Conservation (phyloP, 805 yeast species). For the Zygosaccharomyces rouxii region DNA sequence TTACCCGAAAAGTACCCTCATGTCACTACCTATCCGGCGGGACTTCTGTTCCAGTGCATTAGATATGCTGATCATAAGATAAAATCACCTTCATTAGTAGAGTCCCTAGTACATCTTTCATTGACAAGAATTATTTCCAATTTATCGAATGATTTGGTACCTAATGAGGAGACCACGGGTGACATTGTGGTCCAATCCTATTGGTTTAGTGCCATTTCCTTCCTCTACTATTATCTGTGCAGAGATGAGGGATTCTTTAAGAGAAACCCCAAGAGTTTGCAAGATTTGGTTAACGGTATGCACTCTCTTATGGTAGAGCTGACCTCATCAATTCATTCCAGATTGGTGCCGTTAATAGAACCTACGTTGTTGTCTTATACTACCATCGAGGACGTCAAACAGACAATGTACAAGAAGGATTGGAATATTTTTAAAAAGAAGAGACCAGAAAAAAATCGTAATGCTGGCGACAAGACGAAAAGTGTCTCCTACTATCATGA, state of each 20-base stretch:
- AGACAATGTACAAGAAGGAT: constrained; percentile 69
- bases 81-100: constrained; percentile 52
- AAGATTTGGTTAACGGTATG: constrained; percentile 50
- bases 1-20: constrained; percentile 52
- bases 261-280: constrained; percentile 54
- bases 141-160: constrained; percentile 29
- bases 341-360: constrained; percentile 54
- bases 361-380: constrained; percentile 70
- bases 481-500: constrained; percentile 45
- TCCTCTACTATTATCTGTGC: constrained; percentile 69
- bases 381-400: constrained; percentile 76
- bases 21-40: constrained; percentile 54
- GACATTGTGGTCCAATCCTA: constrained; percentile 73
- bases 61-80: constrained; percentile 57
- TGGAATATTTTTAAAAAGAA: constrained; percentile 55
- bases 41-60: constrained; percentile 63
- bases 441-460: constrained; percentile 27
- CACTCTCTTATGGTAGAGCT: constrained; percentile 64
- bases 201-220: constrained; percentile 81
- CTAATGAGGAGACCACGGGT: constrained; percentile 33
- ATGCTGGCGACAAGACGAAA: constrained; percentile 12
- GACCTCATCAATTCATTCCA: constrained; percentile 59
- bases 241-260: constrained; percentile 58
- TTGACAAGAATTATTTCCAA: constrained; percentile 57
- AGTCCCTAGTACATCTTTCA: constrained; percentile 55